Evolutionary conservation across 2,329 filamentous ascomycete species (phyloP).

Genomic region (Fusarium temperatum): DNA sequence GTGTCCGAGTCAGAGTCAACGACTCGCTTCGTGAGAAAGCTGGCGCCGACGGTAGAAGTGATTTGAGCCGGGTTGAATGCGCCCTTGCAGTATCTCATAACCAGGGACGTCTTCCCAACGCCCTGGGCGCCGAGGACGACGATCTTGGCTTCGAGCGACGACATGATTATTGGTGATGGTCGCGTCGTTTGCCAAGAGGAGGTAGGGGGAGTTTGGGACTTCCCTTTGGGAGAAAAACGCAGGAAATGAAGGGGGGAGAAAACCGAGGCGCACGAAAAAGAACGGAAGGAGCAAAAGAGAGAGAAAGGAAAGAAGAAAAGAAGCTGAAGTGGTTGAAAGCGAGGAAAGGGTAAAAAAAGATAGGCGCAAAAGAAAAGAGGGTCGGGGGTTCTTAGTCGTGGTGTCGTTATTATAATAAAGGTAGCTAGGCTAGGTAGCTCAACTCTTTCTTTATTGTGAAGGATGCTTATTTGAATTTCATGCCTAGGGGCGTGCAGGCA

Average conservation of each 20-base stretch:
- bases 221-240: slow-evolving; percentile 6
- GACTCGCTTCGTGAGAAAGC: slow-evolving; percentile 81
- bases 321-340: slow-evolving; percentile 9
- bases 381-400: slow-evolving; percentile 20
- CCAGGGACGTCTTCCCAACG: slow-evolving; percentile 81
- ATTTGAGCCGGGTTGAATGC: slow-evolving; percentile 71
- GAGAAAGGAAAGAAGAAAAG: slow-evolving; percentile 8
- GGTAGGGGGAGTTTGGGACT: not conserved
- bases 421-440: not conserved
- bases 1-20: slow-evolving; percentile 87
- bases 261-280: slow-evolving; percentile 9
- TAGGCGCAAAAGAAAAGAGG: slow-evolving; percentile 22
- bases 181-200: slow-evolving; percentile 15
- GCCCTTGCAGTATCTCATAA: slow-evolving; percentile 79
- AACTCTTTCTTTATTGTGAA: not conserved
- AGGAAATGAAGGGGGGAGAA: slow-evolving; percentile 9
- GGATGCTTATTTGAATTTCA: slow-evolving; percentile 4
- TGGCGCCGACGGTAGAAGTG: slow-evolving; percentile 80
- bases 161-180: slow-evolving; percentile 46
- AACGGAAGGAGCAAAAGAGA: slow-evolving; percentile 19
- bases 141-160: slow-evolving; percentile 82
- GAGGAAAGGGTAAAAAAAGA: not conserved
- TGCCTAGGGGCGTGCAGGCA: slow-evolving; percentile 8
- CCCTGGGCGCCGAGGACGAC: slow-evolving; percentile 82
- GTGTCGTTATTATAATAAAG: slow-evolving; percentile 4